A percentile compares a stretch with the other conserved stretches of the same genome.
These are phyloP conservation scores for Magnusiomyces sp. DNA, from an alignment of 1,139 yeast species.

Conservation along the genomic window DNA sequence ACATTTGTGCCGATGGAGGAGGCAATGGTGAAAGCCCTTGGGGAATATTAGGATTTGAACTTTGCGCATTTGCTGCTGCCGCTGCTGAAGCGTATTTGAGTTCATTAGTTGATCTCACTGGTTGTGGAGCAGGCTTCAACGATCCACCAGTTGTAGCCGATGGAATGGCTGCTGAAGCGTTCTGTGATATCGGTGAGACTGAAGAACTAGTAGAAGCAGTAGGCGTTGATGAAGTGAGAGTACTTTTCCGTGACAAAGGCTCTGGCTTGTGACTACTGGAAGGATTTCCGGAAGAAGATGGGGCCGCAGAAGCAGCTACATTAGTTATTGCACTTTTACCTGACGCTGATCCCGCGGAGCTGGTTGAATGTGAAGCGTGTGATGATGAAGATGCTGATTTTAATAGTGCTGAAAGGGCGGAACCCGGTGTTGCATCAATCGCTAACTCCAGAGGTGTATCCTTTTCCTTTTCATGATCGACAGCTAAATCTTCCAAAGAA, in stretches of 20 bases:
- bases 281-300: neutral
- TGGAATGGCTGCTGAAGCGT: slow-evolving; percentile 16
- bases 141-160: slow-evolving; percentile 11
- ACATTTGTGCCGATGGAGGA: slow-evolving; percentile 20
- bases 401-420: slow-evolving; percentile 4
- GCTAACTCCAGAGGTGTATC: slow-evolving; percentile 9
- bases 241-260: slow-evolving; percentile 8
- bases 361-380: no score
- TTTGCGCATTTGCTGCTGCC: slow-evolving; percentile 3
- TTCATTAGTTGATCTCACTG: slow-evolving; percentile 49
- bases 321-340: neutral
- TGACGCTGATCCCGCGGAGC: no score
- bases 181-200: slow-evolving; percentile 9
- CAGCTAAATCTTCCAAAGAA: slow-evolving; percentile 34
- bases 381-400: no score
- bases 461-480: slow-evolving; percentile 20
- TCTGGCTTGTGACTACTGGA: neutral
- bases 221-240: slow-evolving; percentile 1
- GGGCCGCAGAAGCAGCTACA: slow-evolving; percentile 7
- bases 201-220: neutral
- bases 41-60: slow-evolving; percentile 14
- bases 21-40: slow-evolving; percentile 27
- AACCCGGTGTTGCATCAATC: slow-evolving; percentile 13
- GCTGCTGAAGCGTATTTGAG: slow-evolving; percentile 59
- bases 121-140: slow-evolving; percentile 61